Percentiles rank a stretch among this genome's conserved stretches.
phyloP scores from a whole-genome alignment of 176 grass and related monocot species.

The Zizania latifolia region DNA sequence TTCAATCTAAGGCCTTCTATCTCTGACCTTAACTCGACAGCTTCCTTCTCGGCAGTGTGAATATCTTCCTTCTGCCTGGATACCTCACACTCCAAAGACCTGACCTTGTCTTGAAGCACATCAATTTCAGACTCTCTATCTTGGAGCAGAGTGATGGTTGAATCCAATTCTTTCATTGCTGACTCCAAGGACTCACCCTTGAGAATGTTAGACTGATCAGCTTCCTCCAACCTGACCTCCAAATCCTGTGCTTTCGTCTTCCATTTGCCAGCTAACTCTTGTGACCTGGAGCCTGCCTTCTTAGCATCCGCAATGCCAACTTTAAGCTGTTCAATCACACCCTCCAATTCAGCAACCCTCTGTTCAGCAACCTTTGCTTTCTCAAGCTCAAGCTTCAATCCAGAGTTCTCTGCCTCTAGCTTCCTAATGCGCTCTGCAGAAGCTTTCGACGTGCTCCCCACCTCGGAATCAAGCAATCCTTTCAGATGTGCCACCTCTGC shows the following conservation, averaged over 20 bases:
- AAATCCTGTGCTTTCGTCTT: constrained; percentile 51
- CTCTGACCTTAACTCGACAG: constrained; percentile 32
- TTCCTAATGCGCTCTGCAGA: constrained; percentile 34
- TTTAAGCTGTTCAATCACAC: constrained; percentile 42
- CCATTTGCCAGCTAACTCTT: constrained; percentile 37
- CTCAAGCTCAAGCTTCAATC: constrained; percentile 42
- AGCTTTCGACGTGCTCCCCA: constrained; percentile 35
- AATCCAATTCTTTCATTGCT: constrained; percentile 55
- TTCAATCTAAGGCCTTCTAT: constrained; percentile 51
- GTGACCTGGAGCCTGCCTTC: constrained; percentile 31
- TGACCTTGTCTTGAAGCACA: constrained; percentile 53
- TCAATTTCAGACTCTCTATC: constrained; percentile 54
- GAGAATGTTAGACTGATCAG: constrained; percentile 43
- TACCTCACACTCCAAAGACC: constrained; percentile 58
- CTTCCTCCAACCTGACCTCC: constrained; percentile 65
- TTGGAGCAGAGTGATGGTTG: constrained; percentile 45
- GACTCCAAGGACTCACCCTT: constrained; percentile 55
- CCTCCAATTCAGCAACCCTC: constrained; percentile 38
- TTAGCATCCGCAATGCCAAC: constrained; percentile 39
- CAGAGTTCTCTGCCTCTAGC: constrained; percentile 40
- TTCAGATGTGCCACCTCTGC: constrained; percentile 53
- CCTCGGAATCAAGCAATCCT: constrained; percentile 44
- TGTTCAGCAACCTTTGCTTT: constrained; percentile 47
- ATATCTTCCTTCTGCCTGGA: constrained; percentile 45
- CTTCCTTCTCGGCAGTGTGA: constrained; percentile 54